Base-by-base conservation (phyloP, 2,329 filamentous ascomycete species). In the Sclerotiophoma versabilis region DNA sequence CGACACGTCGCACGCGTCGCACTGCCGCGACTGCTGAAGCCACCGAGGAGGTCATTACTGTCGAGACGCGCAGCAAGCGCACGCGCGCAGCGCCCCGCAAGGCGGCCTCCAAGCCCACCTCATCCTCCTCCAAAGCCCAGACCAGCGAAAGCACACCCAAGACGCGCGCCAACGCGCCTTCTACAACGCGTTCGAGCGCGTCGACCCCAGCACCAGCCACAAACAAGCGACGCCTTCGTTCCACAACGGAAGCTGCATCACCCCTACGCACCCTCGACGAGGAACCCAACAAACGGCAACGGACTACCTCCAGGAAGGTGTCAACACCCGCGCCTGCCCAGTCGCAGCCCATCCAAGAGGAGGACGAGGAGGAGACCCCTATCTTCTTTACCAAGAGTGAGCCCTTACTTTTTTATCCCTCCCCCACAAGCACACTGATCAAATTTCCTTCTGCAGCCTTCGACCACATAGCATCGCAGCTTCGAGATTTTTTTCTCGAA, bases 351-450 rank as follows among this genome's bases (percentile, higher is more conserved):
- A 39, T 36, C 5, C 45, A 58, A 19, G 56, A 59, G 20, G 49
- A 62, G 33, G 58, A 63, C 20, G 60, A 60, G 6, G 58, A 60
- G 12, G 57, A 66, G 14, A 55, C 49, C 25, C 59, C 60, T 15
- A 38, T 61, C 23, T 68, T 66, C 55, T 68, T 65, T 42, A 53
- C 59, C 4, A 51, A 63, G 41, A 59, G 64, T 67, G 54, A 59
- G 64, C 48, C 30, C 29, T 23, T 27, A 20, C 23, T 57, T 56
- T 49, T 41, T 30, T 58, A 51, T 26, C 25, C 39, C 26, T 23
- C 33, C 33, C 22, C 2, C 12, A 20, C 20, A 32, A 50, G 19
- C 38, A 43, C 30, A 30, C 20, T 30, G 14, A 50, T 49, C 15
- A 5, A 36, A 34, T 33, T 23, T 29, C 11, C 38, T 43, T 23